A percentile compares a stretch with the other conserved stretches of the same genome.
These are phyloP conservation scores for Pichia sp. DNA, from an alignment of 1,139 yeast genomes.

Conservation along the genomic window DNA sequence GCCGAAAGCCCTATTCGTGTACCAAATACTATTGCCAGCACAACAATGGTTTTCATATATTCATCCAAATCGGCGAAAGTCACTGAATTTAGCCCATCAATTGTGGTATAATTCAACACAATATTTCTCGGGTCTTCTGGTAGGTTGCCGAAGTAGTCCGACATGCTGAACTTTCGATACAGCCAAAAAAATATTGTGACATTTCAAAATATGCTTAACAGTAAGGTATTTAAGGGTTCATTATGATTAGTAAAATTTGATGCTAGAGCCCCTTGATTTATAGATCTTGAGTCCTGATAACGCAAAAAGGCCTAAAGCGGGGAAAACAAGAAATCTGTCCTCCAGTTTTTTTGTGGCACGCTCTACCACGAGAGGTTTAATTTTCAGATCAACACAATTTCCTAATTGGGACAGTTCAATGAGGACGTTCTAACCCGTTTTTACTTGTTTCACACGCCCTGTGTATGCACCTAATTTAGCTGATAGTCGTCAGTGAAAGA, in stretches of 20 bases:
- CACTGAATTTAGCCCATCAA: slow-evolving; percentile 30
- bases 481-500: slow-evolving; percentile 38
- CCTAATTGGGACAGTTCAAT: slow-evolving; percentile 27
- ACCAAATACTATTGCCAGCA: slow-evolving; percentile 41
- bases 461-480: not conserved
- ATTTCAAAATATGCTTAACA: not conserved
- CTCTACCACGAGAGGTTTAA: not conserved
- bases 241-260: not conserved
- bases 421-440: not conserved
- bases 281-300: not conserved
- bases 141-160: slow-evolving; percentile 8
- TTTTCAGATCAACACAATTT: slow-evolving; percentile 17
- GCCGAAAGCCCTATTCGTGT: slow-evolving; percentile 43
- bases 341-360: not conserved
- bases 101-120: slow-evolving; percentile 32
- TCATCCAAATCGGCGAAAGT: slow-evolving; percentile 37
- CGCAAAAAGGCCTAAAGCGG: not conserved
- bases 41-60: slow-evolving; percentile 30
- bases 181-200: not conserved
- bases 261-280: not conserved
- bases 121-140: slow-evolving; percentile 25
- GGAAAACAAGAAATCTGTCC: not conserved
- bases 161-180: not conserved
- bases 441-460: not conserved
- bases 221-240: not conserved